Base-by-base conservation (phyloP, 2,329 filamentous ascomycete species). In the Ceratocystis alfenasii region DNA sequence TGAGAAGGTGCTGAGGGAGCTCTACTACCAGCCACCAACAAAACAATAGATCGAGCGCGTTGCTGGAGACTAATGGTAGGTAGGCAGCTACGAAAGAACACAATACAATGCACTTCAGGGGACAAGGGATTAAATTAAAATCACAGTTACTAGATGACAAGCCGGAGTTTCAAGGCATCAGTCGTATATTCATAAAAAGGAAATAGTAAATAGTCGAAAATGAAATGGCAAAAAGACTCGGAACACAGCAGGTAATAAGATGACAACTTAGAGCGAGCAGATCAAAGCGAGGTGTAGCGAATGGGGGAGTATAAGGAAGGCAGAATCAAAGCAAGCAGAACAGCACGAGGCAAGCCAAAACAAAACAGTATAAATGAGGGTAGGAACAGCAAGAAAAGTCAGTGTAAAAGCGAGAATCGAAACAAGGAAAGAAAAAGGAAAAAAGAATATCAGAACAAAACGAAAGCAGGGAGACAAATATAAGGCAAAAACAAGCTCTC, bases 171-270 rank as follows among this genome's bases (percentile, higher is more conserved):
- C 53, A 59, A 59, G 33, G 55, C 62, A 62, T 64, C 20, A 67
- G 66, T 67, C 66, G 60, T 67, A 64, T 67, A 67, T 67, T 67
- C 66, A 67, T 67, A 33, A 66, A 30, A 36, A n/a, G 33, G 25
- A 53, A 28, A 64, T 10, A 63, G 48, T 48, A 28, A 50, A 41
- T n/a, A 48, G 36, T 41, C 3, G 2, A 12, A 41, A 41, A 41
- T 3, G 36, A 41, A 41, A 41, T 41, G 36, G 36, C 36, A 41
- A 33, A 15, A 57, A 48, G 12, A 61, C 60, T 15, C 45, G 25
- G 48, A 50, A 36, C 41, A 50, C 36, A 65, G 57, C 45, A 65
- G 44, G 22, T 48, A 46, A 62, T 59, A 59, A 59, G 53, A 33
- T 59, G 28, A 59, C 53, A 62, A 62, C 60, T 62, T 62, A 62